phyloP scores from a whole-genome alignment of 2,329 filamentous ascomycete species.

The Phialemonium atrogriseum region DNA sequence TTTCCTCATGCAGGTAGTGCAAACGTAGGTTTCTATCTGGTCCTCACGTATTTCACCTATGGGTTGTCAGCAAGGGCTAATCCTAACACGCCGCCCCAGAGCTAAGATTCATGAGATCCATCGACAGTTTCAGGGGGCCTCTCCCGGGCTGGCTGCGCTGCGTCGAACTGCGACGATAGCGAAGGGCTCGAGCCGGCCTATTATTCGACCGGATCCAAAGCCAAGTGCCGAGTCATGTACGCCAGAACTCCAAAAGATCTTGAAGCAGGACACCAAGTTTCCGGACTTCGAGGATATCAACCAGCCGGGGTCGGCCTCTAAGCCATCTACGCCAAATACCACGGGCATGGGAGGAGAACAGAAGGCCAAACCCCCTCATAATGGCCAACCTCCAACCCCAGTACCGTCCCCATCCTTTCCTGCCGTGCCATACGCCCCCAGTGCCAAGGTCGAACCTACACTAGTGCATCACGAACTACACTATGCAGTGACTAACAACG shows the following conservation, averaged over 20 bases:
- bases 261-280: conserved; percentile 1
- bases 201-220: neutral
- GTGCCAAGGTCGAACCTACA: neutral
- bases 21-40: neutral
- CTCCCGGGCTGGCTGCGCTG: conserved; percentile 1
- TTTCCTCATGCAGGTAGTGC: conserved; percentile 2
- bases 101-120: conserved; percentile 4
- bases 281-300: conserved; percentile 1
- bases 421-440: neutral
- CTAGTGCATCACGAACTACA: conserved; percentile 3
- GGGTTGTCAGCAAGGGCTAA: neutral
- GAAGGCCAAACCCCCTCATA: no score
- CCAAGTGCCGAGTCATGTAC: neutral
- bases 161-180: neutral
- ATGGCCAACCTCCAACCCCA: no score
- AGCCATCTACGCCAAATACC: neutral
- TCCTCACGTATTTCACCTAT: neutral
- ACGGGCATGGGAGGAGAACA: no score
- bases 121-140: conserved; percentile 1
- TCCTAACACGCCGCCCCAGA: neutral
- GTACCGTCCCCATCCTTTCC: neutral
- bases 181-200: neutral
- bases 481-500: conserved; percentile 2
- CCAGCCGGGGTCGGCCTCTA: neutral
- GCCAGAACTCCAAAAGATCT: neutral